Conservation (phyloP, 202 grass and related monocot species). For the Schoenoplectus triqueter region DNA sequence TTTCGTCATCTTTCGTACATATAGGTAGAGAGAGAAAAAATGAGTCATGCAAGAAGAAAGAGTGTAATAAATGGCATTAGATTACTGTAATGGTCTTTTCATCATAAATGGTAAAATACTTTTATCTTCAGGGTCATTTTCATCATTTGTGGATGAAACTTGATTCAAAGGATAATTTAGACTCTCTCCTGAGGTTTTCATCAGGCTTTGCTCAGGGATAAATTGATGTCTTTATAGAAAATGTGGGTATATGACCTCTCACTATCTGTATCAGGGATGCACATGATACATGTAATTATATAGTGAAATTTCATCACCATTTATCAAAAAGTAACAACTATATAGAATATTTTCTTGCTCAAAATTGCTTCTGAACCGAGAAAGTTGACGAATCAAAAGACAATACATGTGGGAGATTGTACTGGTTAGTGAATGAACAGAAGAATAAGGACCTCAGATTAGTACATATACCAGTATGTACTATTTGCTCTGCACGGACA, state of each 20-base stretch:
- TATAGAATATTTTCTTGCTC: neutral
- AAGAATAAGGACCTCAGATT: neutral
- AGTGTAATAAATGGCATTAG: conserved; percentile 22
- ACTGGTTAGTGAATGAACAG: neutral
- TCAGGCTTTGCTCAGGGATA: conserved; percentile 18
- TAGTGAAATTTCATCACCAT: neutral
- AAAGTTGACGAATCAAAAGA: neutral
- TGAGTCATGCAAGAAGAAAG: neutral
- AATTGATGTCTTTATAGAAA: conserved; percentile 31
- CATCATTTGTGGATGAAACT: conserved; percentile 15
- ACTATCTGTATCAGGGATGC: conserved; percentile 27
- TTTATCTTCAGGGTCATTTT: conserved; percentile 26
- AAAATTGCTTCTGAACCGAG: neutral
- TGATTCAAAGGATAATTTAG: conserved; percentile 30
- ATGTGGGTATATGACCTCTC: conserved; percentile 25
- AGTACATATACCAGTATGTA: neutral
- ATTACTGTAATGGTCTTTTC: conserved; percentile 83
- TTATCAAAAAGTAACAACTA: neutral
- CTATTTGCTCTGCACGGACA: neutral
- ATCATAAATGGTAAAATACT: conserved; percentile 40
- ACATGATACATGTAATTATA: neutral
- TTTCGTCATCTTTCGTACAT: too few relatives aligned
- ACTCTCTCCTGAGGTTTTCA: conserved; percentile 26
- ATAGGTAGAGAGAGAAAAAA: conserved; percentile 23
- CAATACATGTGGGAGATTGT: neutral